Percentiles rank a stretch among this genome's conserved stretches.
These are phyloP conservation scores for Saccharomycopsis lassenensis DNA, from an alignment of 805 yeast genomes.

Conservation along the genomic window DNA sequence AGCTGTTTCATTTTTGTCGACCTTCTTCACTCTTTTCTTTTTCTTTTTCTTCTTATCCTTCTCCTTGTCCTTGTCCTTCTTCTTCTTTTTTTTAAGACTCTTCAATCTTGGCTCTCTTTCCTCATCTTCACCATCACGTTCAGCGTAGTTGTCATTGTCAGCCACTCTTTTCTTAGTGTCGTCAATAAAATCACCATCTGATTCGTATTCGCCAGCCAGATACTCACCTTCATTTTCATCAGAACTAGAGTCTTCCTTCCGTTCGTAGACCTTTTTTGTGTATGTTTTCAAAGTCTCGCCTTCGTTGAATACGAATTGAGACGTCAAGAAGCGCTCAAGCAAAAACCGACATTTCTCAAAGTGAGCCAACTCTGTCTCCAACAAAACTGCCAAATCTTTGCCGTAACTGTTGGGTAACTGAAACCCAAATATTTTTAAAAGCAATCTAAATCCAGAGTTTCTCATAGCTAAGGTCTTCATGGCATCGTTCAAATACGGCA, in stretches of 20 bases:
- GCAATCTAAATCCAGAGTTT: constrained; percentile 38
- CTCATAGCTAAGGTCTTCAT: constrained; percentile 24
- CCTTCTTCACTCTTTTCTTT: neutral
- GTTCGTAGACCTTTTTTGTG: constrained; percentile 18
- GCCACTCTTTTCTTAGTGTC: neutral
- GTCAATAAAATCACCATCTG: neutral
- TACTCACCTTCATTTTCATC: constrained; percentile 7
- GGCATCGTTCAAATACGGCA: constrained; percentile 16
- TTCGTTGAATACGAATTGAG: constrained; percentile 27
- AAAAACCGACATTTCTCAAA: constrained; percentile 28
- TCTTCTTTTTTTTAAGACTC: constrained; percentile 15
- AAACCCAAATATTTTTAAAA: constrained; percentile 37
- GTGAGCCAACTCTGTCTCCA: constrained; percentile 23
- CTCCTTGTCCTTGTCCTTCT: constrained; percentile 7
- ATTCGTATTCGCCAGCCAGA: neutral
- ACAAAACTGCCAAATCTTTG: constrained; percentile 31
- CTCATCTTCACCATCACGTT: constrained; percentile 20
- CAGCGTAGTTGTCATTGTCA: constrained; percentile 15
- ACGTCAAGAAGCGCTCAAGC: constrained; percentile 32
- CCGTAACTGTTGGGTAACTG: constrained; percentile 30
- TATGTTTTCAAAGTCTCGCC: constrained; percentile 27
- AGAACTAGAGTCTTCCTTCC: neutral
- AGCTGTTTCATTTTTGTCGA: constrained; percentile 1
- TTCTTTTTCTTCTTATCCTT: constrained; percentile 12
- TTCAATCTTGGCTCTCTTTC: constrained; percentile 18